These are phyloP conservation scores for Fraxinus sp. DNA, from an alignment of 305 asterid species.

Conservation along the genomic window DNA sequence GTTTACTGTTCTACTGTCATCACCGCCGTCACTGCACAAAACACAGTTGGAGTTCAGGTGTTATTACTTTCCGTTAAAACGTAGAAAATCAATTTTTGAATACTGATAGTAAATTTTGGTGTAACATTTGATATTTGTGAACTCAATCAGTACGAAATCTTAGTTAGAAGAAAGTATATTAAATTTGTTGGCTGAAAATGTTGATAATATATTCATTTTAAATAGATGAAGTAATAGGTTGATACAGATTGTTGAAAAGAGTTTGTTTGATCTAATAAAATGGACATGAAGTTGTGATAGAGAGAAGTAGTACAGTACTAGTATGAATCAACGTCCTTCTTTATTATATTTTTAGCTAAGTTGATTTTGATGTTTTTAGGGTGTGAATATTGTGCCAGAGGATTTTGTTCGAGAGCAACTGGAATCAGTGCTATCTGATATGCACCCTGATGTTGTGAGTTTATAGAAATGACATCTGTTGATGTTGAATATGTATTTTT, in stretches of 20 bases:
- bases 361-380: constrained; percentile 45
- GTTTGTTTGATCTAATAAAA: background rate
- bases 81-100: background rate
- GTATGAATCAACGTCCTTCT: background rate
- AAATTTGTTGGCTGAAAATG: background rate
- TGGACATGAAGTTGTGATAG: background rate
- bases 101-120: background rate
- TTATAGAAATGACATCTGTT: background rate
- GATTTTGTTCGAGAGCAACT: constrained; percentile 72
- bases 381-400: constrained; percentile 57
- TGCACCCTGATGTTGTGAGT: constrained; percentile 90
- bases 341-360: background rate
- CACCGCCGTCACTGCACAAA: constrained; percentile 94
- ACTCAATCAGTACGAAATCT: background rate
- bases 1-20: constrained; percentile 89
- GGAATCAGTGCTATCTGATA: constrained; percentile 78
- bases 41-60: constrained; percentile 92
- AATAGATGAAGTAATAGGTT: background rate
- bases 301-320: background rate
- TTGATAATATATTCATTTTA: background rate
- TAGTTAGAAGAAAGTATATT: background rate
- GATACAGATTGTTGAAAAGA: background rate
- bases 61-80: constrained; percentile 1
- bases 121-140: background rate
- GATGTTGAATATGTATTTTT: background rate